Evolutionary conservation across 2,329 filamentous ascomycete genomes (phyloP), one percentile per base, ranked within the genome.

Genomic region (Fusarium caatingaense): DNA sequence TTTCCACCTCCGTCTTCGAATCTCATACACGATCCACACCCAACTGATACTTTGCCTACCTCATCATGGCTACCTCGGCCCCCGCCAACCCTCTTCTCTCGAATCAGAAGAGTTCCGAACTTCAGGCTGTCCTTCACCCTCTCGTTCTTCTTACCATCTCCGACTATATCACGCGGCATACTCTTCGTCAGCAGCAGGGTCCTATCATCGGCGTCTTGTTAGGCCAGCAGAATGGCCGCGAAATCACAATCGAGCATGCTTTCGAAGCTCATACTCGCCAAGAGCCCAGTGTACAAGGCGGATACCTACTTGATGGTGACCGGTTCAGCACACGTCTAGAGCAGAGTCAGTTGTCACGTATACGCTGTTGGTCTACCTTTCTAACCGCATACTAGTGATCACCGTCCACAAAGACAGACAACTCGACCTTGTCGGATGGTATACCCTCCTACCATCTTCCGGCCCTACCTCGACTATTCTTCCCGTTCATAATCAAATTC

Each of bases 61-160:
- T 46, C 74, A 80, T 49, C 56, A 90, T 90, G 86, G 83, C 83
- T 60, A 80, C 83, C 65, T 69, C 78, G 64, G 69, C 64, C 63
- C 56, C 69, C 37, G 16, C 62, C 71, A 90, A 89, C 73, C 83
- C 89, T 56, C 85, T 93, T 66, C 78, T 93, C 48, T 92, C 91
- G 8, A 85, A 84, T 61, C 86, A 89, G 75, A 91, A 89, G 80
- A 86, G 89, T 72, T 87, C 87, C 44, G 93, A 96, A 80, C 88
- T 97, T 46, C 91, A 93, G 70, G 89, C 94, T 59, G 89, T 94
- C 74, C 89, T 99, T 20, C 96, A 99, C 77, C 96, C 96, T 27
- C 90, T 99, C 50, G 94, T 97, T 55, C 91, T 98, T 72, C 92
- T 99, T 81, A 97, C 92, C 71, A 96, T 99, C 76, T 97, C 95